Evolutionary conservation across 306 rosid genomes (phyloP).

Genomic region (Prinsepia uniflora): DNA sequence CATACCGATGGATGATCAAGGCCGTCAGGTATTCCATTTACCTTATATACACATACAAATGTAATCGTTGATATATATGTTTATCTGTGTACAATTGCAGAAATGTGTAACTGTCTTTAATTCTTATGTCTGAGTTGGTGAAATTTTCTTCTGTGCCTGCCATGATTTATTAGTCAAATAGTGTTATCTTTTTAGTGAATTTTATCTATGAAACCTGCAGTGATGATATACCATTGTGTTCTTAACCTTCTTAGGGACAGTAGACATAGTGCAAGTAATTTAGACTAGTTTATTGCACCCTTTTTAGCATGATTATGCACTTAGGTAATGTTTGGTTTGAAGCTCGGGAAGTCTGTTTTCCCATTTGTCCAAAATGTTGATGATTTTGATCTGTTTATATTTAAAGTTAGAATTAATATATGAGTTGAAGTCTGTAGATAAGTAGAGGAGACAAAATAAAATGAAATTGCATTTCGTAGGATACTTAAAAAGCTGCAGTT

Average conservation of each 20-base stretch:
- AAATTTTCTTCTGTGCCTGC: not conserved
- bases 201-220: not conserved
- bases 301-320: not conserved
- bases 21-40: conserved; percentile 70
- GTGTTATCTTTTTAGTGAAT: not conserved
- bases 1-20: conserved; percentile 94
- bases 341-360: not conserved
- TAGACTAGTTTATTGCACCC: not conserved
- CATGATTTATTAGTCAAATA: not conserved
- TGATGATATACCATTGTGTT: not conserved
- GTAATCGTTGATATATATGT: not conserved
- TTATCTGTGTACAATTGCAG: not conserved
- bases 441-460: not conserved
- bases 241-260: not conserved
- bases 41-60: conserved; percentile 6
- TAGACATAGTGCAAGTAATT: not conserved
- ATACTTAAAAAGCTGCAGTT: not conserved
- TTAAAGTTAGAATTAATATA: not conserved
- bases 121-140: not conserved
- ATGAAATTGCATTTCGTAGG: not conserved
- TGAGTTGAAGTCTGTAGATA: not conserved
- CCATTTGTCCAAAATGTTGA: not conserved
- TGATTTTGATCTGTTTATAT: not conserved
- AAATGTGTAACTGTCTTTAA: not conserved
- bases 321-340: not conserved